Percentiles rank a stretch among this genome's conserved stretches.
Conservation (phyloP, 768 basidiomycete species). For the Psilocybe tampanensis region DNA sequence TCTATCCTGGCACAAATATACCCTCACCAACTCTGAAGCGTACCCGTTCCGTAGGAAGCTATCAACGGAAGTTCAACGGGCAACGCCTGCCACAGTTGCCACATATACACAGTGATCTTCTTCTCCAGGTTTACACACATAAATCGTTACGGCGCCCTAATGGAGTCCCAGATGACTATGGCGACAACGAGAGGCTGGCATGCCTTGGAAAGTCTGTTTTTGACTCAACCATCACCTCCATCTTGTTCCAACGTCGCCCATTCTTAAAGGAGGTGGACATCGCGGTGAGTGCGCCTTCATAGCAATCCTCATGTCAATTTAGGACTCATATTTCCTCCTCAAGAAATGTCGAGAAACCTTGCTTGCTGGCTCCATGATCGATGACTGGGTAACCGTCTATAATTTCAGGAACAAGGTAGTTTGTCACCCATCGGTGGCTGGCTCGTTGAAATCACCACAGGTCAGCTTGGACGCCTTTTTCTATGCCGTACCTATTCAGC, state of each 20-base stretch:
- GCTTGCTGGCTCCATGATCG: slow-evolving; percentile 45
- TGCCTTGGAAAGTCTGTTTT: slow-evolving; percentile 52
- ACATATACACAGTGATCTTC: slow-evolving; percentile 43
- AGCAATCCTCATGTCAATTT: not conserved
- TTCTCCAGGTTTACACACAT: slow-evolving; percentile 74
- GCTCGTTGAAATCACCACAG: slow-evolving; percentile 40
- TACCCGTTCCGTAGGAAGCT: slow-evolving; percentile 19
- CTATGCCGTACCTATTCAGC: no score
- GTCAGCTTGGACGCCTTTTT: slow-evolving; percentile 31
- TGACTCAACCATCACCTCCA: slow-evolving; percentile 45
- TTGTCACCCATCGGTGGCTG: slow-evolving; percentile 40
- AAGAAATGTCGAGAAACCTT: slow-evolving; percentile 34
- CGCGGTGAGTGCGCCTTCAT: slow-evolving; percentile 38
- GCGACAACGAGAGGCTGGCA: slow-evolving; percentile 60
- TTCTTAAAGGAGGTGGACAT: slow-evolving; percentile 50
- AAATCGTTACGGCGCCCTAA: slow-evolving; percentile 54
- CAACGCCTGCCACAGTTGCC: slow-evolving; percentile 41
- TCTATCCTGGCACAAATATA: slow-evolving; percentile 1
- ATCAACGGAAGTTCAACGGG: slow-evolving; percentile 19
- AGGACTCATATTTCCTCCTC: slow-evolving; percentile 9
- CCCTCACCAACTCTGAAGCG: slow-evolving; percentile 20
- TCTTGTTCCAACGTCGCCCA: slow-evolving; percentile 54
- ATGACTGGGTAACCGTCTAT: slow-evolving; percentile 53
- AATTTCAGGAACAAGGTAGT: slow-evolving; percentile 49
- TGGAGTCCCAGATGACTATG: slow-evolving; percentile 38